These are phyloP conservation scores for Oryza australiensis DNA, from an alignment of 176 grass and related monocot species.

Conservation along the genomic window DNA sequence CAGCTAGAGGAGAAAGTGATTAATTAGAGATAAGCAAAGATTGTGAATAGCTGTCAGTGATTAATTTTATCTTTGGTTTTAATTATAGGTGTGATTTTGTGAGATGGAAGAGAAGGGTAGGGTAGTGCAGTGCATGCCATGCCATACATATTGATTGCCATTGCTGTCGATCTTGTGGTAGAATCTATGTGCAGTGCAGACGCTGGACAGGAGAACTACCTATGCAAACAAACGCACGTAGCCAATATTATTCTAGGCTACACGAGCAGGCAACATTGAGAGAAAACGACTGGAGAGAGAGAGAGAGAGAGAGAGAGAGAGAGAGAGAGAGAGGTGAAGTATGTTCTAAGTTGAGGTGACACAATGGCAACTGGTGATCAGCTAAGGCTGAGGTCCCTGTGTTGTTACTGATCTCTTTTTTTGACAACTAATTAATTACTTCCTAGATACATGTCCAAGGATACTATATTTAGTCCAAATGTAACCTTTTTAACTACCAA, in stretches of 20 bases:
- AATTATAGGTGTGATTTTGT: neutral
- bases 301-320: neutral
- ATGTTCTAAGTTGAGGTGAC: conserved; percentile 52
- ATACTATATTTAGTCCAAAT: too few species aligned
- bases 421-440: neutral
- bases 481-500: conserved; percentile 39
- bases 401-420: too few species aligned
- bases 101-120: conserved; percentile 19
- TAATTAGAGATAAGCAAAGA: neutral
- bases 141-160: neutral
- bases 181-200: conserved; percentile 25
- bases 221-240: conserved; percentile 30
- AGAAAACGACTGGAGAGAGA: conserved; percentile 10
- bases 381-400: neutral
- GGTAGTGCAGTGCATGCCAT: neutral
- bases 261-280: conserved; percentile 10
- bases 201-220: conserved; percentile 5
- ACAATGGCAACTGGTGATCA: conserved; percentile 35
- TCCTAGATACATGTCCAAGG: conserved; percentile 12
- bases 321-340: too few species aligned
- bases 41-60: conserved; percentile 7
- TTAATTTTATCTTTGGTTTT: neutral
- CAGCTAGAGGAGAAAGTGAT: conserved; percentile 15
- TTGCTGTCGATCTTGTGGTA: conserved; percentile 20
- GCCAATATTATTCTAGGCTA: conserved; percentile 10